phyloP scores from a whole-genome alignment of 1,284 basidiomycete species.

The Moniliella sp. region DNA sequence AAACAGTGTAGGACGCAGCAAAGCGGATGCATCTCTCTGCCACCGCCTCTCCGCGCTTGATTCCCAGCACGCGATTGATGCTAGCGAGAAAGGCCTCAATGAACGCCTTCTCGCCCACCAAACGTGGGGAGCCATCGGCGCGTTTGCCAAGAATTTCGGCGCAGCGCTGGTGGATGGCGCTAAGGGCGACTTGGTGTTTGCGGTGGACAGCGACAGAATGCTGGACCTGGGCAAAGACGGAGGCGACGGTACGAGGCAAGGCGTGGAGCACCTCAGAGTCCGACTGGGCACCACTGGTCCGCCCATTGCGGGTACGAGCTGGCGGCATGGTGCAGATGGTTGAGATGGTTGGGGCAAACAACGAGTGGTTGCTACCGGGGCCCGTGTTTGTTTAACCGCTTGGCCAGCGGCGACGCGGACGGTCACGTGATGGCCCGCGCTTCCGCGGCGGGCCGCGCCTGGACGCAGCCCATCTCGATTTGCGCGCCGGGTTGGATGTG shows the following conservation, averaged over 20 bases:
- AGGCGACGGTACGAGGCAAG: not conserved
- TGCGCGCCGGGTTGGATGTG: too few species aligned
- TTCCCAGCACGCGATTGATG: constrained; percentile 47
- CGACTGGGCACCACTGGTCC: too few species aligned
- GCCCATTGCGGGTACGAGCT: too few species aligned
- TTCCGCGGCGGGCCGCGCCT: too few species aligned
- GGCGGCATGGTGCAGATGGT: too few species aligned
- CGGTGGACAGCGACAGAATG: constrained; percentile 60
- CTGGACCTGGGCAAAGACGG: constrained; percentile 37
- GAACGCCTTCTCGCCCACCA: constrained; percentile 61
- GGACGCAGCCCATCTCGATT: too few species aligned
- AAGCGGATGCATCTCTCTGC: constrained; percentile 71
- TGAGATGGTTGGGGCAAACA: too few species aligned
- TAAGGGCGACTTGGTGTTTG: constrained; percentile 69
- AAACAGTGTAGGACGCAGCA: constrained; percentile 57
- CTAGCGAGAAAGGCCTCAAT: constrained; percentile 43
- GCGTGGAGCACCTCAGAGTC: too few species aligned
- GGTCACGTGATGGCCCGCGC: too few species aligned
- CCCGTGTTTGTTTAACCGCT: too few species aligned
- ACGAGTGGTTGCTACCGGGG: too few species aligned
- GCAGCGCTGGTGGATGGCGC: constrained; percentile 57
- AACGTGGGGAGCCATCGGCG: constrained; percentile 41
- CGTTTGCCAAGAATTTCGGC: constrained; percentile 42
- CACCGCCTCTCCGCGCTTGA: constrained; percentile 61
- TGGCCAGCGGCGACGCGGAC: too few species aligned